Conservation (phyloP, 345 rosid genomes). For the Firmiana major region DNA sequence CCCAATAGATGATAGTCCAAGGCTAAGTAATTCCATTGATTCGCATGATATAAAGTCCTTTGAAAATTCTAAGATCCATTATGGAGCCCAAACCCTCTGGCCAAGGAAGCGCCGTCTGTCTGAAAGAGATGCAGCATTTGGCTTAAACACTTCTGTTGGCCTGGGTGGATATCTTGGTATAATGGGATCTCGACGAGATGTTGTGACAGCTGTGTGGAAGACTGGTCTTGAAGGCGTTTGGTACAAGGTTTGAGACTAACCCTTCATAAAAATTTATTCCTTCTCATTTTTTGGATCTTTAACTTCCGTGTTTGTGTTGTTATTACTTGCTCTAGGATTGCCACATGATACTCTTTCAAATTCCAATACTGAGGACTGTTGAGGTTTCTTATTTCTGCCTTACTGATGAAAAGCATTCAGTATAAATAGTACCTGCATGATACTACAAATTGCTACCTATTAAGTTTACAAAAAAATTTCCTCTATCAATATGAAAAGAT, state of each 20-base stretch:
- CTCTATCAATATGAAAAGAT: neutral
- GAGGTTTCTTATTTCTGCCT: neutral
- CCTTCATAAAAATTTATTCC: neutral
- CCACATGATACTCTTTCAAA: neutral
- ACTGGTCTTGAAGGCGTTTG: conserved; percentile 93
- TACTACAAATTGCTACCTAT: neutral
- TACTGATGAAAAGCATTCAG: neutral
- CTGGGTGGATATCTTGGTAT: conserved; percentile 96
- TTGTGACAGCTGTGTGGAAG: conserved; percentile 93
- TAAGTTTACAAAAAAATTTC: neutral
- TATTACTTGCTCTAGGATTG: neutral
- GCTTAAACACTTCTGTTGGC: conserved; percentile 87
- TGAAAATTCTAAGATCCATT: conserved; percentile 46
- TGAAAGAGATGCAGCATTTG: conserved; percentile 98
- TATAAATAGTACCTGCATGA: neutral
- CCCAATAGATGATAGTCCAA: conserved; percentile 45
- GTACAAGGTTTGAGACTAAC: conserved; percentile 62
- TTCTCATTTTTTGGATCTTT: neutral
- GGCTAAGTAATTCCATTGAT: conserved; percentile 37
- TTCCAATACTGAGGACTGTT: neutral
- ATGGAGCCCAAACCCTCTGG: conserved; percentile 76
- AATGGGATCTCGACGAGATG: conserved; percentile 99
- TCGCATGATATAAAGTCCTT: conserved; percentile 34
- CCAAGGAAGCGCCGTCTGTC: conserved; percentile 95
- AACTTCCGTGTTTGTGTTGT: neutral